phyloP scores from a whole-genome alignment of 768 basidiomycete species.

The Mycena vulgaris region DNA sequence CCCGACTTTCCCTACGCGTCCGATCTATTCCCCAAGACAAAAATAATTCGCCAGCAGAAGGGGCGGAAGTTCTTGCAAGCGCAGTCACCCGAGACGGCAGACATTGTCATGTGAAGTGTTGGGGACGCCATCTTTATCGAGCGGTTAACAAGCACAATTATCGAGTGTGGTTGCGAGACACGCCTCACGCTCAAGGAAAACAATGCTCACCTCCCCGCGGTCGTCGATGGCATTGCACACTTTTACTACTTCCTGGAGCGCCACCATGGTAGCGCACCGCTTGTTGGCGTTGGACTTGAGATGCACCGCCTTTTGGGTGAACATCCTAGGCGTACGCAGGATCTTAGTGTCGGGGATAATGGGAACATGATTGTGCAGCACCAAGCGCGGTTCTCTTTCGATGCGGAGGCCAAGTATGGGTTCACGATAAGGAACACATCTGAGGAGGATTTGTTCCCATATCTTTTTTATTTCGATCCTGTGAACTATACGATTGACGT shows the following conservation, averaged over 20 bases:
- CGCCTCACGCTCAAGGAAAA: neutral
- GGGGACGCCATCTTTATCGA: neutral
- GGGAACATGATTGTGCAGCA: neutral
- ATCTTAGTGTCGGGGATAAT: neutral
- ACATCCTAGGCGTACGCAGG: neutral
- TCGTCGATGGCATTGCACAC: conserved; percentile 5
- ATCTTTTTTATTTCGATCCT: conserved; percentile 18
- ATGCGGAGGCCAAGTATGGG: neutral
- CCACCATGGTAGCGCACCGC: neutral
- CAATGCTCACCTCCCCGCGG: neutral
- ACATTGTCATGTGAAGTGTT: neutral
- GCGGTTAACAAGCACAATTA: neutral
- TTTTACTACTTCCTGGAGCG: conserved; percentile 14
- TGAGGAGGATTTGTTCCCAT: neutral
- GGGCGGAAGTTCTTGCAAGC: neutral
- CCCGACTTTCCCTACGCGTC: neutral
- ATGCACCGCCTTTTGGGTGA: neutral
- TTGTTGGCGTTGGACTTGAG: neutral
- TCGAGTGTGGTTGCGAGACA: neutral
- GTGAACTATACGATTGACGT: conserved; percentile 7
- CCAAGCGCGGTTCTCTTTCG: neutral
- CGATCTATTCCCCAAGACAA: neutral
- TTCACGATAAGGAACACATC: conserved; percentile 8
- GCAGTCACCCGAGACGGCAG: neutral
- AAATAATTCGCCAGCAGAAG: neutral